Base-by-base conservation (phyloP, 2,329 filamentous ascomycete species). In the Nakataea oryzae region DNA sequence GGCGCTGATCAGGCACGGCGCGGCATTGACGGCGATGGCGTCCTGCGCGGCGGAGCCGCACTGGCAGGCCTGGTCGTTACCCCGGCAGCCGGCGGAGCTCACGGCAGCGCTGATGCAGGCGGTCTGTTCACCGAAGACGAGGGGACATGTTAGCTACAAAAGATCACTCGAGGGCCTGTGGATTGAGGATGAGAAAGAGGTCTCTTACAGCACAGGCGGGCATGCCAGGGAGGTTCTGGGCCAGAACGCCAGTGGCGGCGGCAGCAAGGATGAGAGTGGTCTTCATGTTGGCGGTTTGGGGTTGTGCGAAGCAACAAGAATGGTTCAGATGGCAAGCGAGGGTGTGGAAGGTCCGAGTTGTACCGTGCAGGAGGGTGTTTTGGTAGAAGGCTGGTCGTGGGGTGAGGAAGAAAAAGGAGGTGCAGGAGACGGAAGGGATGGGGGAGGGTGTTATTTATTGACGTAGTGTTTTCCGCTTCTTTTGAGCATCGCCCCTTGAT, bases 1-100 rank as follows among this genome's bases (percentile, higher is more conserved):
- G 59, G 62, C 62, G 3, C 34, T 8, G 24, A 75, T 54, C 28
- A 77, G 69, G 64, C 75, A 76, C 6, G 69, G 62, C 0, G 67
- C 69, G 27, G 67, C 71, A 62, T 63, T 60, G 58, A 54, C 62
- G 63, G 63, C 70, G 62, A 77, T 76, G 62, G 62, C 66, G 17
- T 67, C 34, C n/a, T n/a, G n/a, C 65, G 74, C 66, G 0, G 67
- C 70, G 8, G 69, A 65, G 3, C 72, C 80, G 74, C 82, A 84
- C 67, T 81, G 79, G 75, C 82, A 85, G 60, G 69, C 71, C 56
- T 73, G 68, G 70, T 85, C 80, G 57, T 71, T 74, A 63, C 76
- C 63, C 17, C 63, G 65, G 70, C 82, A 85, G 67, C 77, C 75
- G 26, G 77, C 77, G n/a, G 72, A 69, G 24, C 71, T 69, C 68